Evolutionary conservation across 1,139 yeast species (phyloP).

Genomic region (Candida tropicalis): DNA sequence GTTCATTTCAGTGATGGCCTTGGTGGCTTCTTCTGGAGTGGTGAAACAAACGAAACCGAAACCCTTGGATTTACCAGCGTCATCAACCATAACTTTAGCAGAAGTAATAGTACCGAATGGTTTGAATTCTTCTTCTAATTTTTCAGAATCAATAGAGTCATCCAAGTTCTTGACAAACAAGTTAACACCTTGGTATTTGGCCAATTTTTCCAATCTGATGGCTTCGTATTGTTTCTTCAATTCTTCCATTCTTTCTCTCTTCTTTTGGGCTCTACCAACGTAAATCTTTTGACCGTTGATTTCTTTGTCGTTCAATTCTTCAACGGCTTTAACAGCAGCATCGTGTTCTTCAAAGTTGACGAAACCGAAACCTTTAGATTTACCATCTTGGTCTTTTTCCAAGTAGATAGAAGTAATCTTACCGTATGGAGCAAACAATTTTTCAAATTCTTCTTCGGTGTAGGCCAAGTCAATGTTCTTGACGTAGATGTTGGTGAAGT

Average conservation of each 20-base stretch:
- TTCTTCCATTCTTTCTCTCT: constrained; percentile 96
- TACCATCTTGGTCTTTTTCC: constrained; percentile 84
- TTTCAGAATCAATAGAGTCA: constrained; percentile 88
- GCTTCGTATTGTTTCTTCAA: constrained; percentile 95
- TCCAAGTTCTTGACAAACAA: constrained; percentile 96
- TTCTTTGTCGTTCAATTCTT: constrained; percentile 86
- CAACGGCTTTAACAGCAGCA: constrained; percentile 89
- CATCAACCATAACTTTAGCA: constrained; percentile 96
- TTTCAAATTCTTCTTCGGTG: constrained; percentile 72
- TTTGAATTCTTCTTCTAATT: constrained; percentile 87
- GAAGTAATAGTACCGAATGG: constrained; percentile 95
- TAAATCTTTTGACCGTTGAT: constrained; percentile 82
- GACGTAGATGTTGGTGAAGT: constrained; percentile 93
- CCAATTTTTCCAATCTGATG: constrained; percentile 87
- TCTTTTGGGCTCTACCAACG: constrained; percentile 99
- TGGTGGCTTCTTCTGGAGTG: constrained; percentile 97
- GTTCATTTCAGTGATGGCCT: constrained; percentile 98
- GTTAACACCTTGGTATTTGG: constrained; percentile 97
- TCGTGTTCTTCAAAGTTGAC: constrained; percentile 89
- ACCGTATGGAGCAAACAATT: constrained; percentile 76
- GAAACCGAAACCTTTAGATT: constrained; percentile 95
- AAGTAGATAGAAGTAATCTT: constrained; percentile 81
- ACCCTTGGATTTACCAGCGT: constrained; percentile 93
- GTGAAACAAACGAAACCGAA: constrained; percentile 99
- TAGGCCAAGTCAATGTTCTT: constrained; percentile 82